phyloP scores from a whole-genome alignment of 257 asterid species.

The Nicotiana undulata region DNA sequence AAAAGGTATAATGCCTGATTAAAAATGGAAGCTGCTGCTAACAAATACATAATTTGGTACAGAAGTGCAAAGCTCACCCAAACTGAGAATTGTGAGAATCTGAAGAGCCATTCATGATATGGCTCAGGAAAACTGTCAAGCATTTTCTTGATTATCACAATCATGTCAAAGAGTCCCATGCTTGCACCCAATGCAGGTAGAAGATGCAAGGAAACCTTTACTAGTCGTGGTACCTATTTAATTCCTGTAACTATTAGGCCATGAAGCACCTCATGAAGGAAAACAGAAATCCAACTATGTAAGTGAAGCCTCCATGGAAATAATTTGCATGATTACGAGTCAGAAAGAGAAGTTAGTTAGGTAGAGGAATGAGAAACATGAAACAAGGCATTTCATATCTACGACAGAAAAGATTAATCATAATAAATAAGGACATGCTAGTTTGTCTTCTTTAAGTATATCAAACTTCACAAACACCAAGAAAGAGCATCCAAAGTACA shows the following conservation, averaged over 20 bases:
- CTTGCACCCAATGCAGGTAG: slow-evolving; percentile 58
- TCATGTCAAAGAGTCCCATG: slow-evolving; percentile 32
- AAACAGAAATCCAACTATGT: not conserved
- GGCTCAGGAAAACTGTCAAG: slow-evolving; percentile 20
- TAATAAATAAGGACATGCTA: not conserved
- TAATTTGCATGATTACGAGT: not conserved
- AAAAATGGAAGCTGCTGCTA: not conserved
- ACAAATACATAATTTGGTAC: slow-evolving; percentile 4
- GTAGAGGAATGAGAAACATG: not conserved
- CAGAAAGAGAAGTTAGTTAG: not conserved
- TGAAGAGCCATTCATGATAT: slow-evolving; percentile 58
- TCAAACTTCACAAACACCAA: not conserved
- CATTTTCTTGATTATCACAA: slow-evolving; percentile 31
- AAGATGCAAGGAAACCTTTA: slow-evolving; percentile 28
- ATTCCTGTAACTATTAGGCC: slow-evolving; percentile 10
- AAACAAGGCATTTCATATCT: not conserved
- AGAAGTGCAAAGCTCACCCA: slow-evolving; percentile 48
- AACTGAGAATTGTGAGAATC: slow-evolving; percentile 46
- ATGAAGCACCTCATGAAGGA: not conserved
- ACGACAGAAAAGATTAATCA: not conserved
- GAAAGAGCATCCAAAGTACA: not conserved
- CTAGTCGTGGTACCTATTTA: slow-evolving; percentile 34
- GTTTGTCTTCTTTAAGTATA: not conserved
- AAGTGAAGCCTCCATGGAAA: not conserved
- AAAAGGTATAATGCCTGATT: slow-evolving; percentile 7